Conservation (phyloP, 2,329 filamentous ascomycete genomes). For the Sporothrix humicola region DNA sequence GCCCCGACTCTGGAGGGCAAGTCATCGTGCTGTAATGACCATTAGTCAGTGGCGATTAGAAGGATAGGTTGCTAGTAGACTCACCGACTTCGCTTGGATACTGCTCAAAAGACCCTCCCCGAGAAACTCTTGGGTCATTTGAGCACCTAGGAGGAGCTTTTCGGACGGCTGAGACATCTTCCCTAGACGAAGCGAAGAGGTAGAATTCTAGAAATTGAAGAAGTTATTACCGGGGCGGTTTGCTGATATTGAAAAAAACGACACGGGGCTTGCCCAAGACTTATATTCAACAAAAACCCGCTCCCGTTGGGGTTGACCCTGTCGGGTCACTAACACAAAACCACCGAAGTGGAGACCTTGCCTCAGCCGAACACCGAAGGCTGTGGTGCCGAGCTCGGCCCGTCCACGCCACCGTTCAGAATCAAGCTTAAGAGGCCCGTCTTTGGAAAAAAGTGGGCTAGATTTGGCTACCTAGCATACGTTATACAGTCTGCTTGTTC, state of each 20-base stretch:
- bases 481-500: constrained; percentile 1
- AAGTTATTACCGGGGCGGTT: not conserved
- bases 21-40: constrained; percentile 4
- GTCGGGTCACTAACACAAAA: not conserved
- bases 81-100: constrained; percentile 8
- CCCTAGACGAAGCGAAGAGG: not conserved
- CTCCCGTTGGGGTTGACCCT: not conserved
- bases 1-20: constrained; percentile 8
- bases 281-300: constrained; percentile 6
- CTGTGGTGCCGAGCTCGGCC: constrained; percentile 7
- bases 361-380: not conserved
- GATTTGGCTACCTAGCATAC: constrained; percentile 7
- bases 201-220: not conserved
- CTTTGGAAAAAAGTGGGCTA: not conserved
- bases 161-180: constrained; percentile 7
- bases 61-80: constrained; percentile 7
- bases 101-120: constrained; percentile 3
- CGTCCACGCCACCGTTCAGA: constrained; percentile 3
- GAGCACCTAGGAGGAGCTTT: constrained; percentile 9
- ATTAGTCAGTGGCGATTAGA: constrained; percentile 3
- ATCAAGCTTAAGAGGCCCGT: not conserved
- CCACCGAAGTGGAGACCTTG: constrained; percentile 1
- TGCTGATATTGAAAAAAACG: not conserved
- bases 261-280: not conserved
- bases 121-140: constrained; percentile 11